Evolutionary conservation across 2,329 filamentous ascomycete species (phyloP).

Genomic region (Alternaria consortialis): DNA sequence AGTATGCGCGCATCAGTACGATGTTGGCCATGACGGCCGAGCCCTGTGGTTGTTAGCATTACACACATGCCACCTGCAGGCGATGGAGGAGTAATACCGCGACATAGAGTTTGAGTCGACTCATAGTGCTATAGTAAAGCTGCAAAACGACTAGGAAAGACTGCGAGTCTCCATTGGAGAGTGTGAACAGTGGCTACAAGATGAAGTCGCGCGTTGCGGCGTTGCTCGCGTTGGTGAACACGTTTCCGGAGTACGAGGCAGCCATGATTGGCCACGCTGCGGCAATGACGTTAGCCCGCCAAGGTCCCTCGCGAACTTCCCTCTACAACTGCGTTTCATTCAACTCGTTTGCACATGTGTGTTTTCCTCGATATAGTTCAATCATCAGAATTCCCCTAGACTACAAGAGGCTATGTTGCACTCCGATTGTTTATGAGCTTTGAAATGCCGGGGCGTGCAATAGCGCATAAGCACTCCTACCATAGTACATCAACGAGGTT

Average conservation of each 20-base stretch:
- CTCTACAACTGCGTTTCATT: not conserved
- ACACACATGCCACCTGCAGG: slow-evolving; percentile 11
- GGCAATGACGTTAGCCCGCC: slow-evolving; percentile 15
- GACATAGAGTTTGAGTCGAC: slow-evolving; percentile 47
- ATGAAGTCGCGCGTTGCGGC: slow-evolving; percentile 13
- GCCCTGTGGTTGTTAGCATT: slow-evolving; percentile 49
- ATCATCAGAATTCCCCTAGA: not conserved
- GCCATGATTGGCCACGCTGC: slow-evolving; percentile 11
- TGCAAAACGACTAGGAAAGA: slow-evolving; percentile 16
- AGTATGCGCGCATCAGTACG: slow-evolving; percentile 89
- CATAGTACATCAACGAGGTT: not conserved
- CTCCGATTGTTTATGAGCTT: not conserved
- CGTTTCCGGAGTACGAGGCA: not conserved
- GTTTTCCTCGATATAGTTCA: not conserved
- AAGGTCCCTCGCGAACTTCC: not conserved
- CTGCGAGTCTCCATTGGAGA: slow-evolving; percentile 26
- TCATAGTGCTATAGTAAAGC: slow-evolving; percentile 34
- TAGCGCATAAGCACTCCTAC: not conserved
- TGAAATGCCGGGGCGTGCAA: not conserved
- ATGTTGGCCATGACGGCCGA: slow-evolving; percentile 84
- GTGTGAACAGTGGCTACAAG: slow-evolving; percentile 16
- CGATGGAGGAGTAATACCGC: slow-evolving; percentile 32
- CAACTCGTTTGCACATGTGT: not conserved
- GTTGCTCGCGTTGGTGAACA: slow-evolving; percentile 22
- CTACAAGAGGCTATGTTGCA: not conserved